These are phyloP conservation scores for Solanum microdontum DNA, from an alignment of 257 asterid species.

Conservation along the genomic window DNA sequence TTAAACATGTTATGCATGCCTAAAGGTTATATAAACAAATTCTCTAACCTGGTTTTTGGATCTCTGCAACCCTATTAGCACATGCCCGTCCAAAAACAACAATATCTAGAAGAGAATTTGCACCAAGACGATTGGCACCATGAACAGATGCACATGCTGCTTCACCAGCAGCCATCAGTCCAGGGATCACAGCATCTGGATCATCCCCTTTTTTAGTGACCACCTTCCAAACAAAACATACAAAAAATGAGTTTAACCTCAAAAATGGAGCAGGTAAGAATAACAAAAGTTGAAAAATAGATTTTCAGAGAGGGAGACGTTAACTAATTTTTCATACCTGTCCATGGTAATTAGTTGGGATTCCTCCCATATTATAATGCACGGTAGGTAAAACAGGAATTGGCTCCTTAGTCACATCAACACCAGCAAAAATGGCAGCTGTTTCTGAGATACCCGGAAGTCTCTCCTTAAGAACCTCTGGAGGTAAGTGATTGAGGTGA, in stretches of 20 bases:
- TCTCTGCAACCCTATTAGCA: constrained; percentile 94
- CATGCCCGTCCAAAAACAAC: constrained; percentile 98
- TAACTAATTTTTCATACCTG: constrained; percentile 41
- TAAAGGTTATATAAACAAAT: background rate
- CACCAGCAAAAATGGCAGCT: constrained; percentile 97
- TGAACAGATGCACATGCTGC: constrained; percentile 99
- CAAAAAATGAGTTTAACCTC: background rate
- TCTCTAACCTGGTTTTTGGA: constrained; percentile 58
- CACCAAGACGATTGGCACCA: constrained; percentile 98
- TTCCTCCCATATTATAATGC: constrained; percentile 98
- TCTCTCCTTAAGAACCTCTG: constrained; percentile 94
- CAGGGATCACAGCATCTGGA: constrained; percentile 74
- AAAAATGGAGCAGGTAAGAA: background rate
- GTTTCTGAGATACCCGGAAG: constrained; percentile 99
- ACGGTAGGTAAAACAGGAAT: constrained; percentile 97
- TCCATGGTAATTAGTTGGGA: constrained; percentile 91
- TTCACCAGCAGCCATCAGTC: constrained; percentile 97
- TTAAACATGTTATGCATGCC: background rate
- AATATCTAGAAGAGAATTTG: constrained; percentile 95
- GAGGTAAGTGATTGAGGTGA: constrained; percentile 95
- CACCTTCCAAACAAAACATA: constrained; percentile 31
- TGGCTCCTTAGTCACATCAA: constrained; percentile 95
- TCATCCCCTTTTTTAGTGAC: constrained; percentile 60
- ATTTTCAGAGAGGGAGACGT: background rate
- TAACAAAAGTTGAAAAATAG: background rate